Conservation (phyloP, 306 rosid genomes). For the Cicer pinnatifidum region DNA sequence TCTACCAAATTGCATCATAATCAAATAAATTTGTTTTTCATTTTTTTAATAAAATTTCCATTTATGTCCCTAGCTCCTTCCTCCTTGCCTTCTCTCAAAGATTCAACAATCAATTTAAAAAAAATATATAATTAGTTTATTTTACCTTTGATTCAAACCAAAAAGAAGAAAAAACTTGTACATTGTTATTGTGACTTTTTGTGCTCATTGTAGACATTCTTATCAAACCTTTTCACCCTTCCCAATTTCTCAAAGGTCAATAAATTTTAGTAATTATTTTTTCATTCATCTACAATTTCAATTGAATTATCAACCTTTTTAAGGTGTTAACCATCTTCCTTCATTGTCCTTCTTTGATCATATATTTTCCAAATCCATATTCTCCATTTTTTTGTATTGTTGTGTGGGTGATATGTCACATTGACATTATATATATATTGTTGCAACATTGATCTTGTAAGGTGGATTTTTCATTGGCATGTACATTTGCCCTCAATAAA, state of each 20-base stretch:
- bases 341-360: not conserved
- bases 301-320: slow-evolving; percentile 9
- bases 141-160: slow-evolving; percentile 29
- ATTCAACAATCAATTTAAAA: not conserved
- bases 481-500: slow-evolving; percentile 35
- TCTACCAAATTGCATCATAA: slow-evolving; percentile 41
- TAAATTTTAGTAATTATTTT: not conserved
- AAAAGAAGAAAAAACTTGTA: not conserved
- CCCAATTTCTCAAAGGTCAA: not conserved
- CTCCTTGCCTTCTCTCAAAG: slow-evolving; percentile 33
- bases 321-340: not conserved
- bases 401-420: slow-evolving; percentile 26
- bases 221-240: slow-evolving; percentile 17
- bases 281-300: not conserved
- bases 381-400: not conserved
- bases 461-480: slow-evolving; percentile 39
- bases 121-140: not conserved
- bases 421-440: slow-evolving; percentile 4
- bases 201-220: slow-evolving; percentile 27
- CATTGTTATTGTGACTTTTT: slow-evolving; percentile 32
- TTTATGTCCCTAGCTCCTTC: slow-evolving; percentile 40
- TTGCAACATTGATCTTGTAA: not conserved
- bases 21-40: slow-evolving; percentile 14
- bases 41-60: slow-evolving; percentile 37
- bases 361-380: not conserved